A percentile compares a stretch with the other conserved stretches of the same genome.
Evolutionary conservation across 441 rosid genomes (phyloP).

Genomic region (Gossypium gossypioides): DNA sequence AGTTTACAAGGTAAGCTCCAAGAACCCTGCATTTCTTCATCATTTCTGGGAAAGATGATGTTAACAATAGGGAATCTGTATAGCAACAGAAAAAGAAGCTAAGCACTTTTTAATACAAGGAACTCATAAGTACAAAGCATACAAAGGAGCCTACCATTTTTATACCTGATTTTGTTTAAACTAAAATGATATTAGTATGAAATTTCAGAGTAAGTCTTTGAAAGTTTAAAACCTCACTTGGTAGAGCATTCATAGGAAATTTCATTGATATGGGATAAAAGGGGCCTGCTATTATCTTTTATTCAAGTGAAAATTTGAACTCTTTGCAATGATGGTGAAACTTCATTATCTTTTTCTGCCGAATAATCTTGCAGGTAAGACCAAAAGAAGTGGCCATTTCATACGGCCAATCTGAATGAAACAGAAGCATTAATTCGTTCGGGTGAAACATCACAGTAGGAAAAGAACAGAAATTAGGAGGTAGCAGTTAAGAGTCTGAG

Average conservation of each 20-base stretch:
- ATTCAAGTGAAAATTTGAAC: not conserved
- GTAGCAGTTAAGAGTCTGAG: not conserved
- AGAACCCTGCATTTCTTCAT: not conserved
- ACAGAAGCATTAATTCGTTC: not conserved
- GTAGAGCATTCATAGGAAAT: not conserved
- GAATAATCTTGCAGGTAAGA: conserved; percentile 14
- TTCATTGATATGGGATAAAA: not conserved
- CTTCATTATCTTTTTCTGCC: not conserved
- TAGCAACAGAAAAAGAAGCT: not conserved
- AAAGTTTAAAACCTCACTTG: not conserved
- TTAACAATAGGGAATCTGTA: not conserved
- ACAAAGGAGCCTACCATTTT: not conserved
- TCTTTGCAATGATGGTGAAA: not conserved
- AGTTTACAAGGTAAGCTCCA: conserved; percentile 18
- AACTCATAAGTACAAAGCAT: not conserved
- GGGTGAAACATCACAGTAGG: not conserved
- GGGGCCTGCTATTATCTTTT: not conserved
- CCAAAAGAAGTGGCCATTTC: not conserved
- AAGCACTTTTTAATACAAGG: not conserved
- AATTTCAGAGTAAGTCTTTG: not conserved
- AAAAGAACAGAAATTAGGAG: not conserved
- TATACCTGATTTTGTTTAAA: not conserved
- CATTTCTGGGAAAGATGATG: not conserved
- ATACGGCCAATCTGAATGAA: not conserved
- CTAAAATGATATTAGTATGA: not conserved